These are phyloP conservation scores for Rhizoclosmatium sp. DNA, from an alignment of 192 early-diverging fungal species.

Conservation along the genomic window DNA sequence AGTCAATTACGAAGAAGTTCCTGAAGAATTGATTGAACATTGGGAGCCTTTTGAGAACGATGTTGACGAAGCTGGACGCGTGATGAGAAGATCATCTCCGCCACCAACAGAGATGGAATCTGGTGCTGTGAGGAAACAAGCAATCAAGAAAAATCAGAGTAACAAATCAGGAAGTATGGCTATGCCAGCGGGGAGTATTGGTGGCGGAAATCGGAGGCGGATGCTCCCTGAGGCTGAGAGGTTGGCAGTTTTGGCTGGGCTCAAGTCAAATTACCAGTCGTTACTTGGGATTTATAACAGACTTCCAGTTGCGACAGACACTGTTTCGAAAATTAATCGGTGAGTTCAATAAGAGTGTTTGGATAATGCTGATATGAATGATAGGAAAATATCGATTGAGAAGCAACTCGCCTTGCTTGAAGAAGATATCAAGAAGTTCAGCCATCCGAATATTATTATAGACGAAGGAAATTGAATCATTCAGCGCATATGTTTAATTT, in stretches of 20 bases:
- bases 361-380: neutral
- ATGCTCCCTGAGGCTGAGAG: slow-evolving; percentile 47
- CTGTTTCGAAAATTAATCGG: slow-evolving; percentile 51
- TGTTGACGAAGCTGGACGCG: neutral
- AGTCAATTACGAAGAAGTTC: slow-evolving; percentile 30
- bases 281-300: slow-evolving; percentile 43
- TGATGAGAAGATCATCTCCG: neutral
- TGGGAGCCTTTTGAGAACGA: slow-evolving; percentile 25
- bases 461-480: slow-evolving; percentile 30
- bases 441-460: slow-evolving; percentile 49
- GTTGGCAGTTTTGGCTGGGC: slow-evolving; percentile 42
- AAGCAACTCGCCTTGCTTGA: slow-evolving; percentile 48
- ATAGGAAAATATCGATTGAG: slow-evolving; percentile 50
- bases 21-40: slow-evolving; percentile 38
- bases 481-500: too few species aligned
- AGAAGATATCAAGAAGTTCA: slow-evolving; percentile 50
- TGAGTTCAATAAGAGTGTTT: slow-evolving; percentile 16
- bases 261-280: slow-evolving; percentile 44
- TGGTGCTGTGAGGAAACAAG: slow-evolving; percentile 6
- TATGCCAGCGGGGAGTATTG: neutral
- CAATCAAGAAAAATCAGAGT: neutral
- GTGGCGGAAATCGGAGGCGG: slow-evolving; percentile 18
- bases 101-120: slow-evolving; percentile 35
- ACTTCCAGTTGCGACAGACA: slow-evolving; percentile 43
- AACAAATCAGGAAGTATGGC: neutral